phyloP scores from a whole-genome alignment of 352 stramenopile species.

The Globisporangium cederbergense region DNA sequence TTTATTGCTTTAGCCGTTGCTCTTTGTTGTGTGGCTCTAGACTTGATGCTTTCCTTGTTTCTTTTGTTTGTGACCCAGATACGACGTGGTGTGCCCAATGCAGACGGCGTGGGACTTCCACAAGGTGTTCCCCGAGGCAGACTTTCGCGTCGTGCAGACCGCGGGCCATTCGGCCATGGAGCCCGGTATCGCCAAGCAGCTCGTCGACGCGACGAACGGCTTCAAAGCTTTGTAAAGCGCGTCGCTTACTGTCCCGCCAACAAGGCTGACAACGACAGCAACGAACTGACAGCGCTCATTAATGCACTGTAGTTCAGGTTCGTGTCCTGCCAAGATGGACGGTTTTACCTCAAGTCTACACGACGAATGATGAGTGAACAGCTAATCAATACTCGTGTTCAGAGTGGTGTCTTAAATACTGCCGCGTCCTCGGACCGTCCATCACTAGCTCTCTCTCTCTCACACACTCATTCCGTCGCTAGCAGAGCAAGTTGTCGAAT shows the following conservation, averaged over 20 bases:
- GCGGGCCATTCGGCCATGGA: slow-evolving; percentile 76
- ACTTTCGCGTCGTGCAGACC: slow-evolving; percentile 72
- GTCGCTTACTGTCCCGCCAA: neutral
- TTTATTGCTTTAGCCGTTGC: no score
- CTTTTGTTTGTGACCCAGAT: slow-evolving; percentile 27
- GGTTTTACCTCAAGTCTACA: neutral
- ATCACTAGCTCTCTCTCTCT: neutral
- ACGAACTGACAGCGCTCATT: neutral
- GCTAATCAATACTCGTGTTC: slow-evolving; percentile 10
- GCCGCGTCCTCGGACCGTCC: neutral
- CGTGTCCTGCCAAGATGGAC: neutral
- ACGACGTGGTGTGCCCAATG: slow-evolving; percentile 89
- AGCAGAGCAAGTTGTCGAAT: slow-evolving; percentile 12
- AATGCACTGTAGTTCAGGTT: neutral
- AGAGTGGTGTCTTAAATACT: slow-evolving; percentile 12
- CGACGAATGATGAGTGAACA: slow-evolving; percentile 2
- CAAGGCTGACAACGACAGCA: neutral
- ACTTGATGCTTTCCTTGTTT: neutral
- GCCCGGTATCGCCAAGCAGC: slow-evolving; percentile 65
- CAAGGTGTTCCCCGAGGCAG: slow-evolving; percentile 62
- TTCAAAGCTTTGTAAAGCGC: slow-evolving; percentile 33
- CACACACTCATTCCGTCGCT: neutral
- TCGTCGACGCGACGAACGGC: slow-evolving; percentile 69
- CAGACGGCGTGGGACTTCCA: slow-evolving; percentile 87
- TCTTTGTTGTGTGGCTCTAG: neutral